Evolutionary conservation across 192 early-diverging fungal species (phyloP).

Genomic region (Rhizophagus clarus): DNA sequence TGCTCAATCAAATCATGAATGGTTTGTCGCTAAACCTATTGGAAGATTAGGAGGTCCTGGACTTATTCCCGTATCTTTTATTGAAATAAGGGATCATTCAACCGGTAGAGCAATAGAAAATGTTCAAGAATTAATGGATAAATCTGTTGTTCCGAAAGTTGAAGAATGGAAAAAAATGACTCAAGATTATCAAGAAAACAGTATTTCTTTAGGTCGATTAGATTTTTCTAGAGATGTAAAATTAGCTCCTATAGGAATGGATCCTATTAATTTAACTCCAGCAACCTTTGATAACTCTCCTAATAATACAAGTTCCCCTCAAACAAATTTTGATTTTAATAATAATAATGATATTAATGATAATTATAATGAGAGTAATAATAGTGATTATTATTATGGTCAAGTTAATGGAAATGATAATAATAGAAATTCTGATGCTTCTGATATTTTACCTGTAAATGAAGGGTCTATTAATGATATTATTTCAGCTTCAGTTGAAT

Average conservation of each 20-base stretch:
- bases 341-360: not conserved
- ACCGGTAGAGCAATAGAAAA: constrained; percentile 66
- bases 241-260: not conserved
- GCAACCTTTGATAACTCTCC: constrained; percentile 1
- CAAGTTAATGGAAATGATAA: not conserved
- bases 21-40: constrained; percentile 77
- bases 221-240: constrained; percentile 36
- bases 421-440: constrained; percentile 46
- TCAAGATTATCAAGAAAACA: constrained; percentile 58
- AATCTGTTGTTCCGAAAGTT: constrained; percentile 64
- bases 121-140: constrained; percentile 65
- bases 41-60: constrained; percentile 65
- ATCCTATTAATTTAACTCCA: not conserved
- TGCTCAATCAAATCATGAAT: constrained; percentile 77
- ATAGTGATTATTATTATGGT: not conserved
- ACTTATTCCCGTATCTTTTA: constrained; percentile 74
- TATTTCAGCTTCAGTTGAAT: constrained; percentile 61
- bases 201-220: constrained; percentile 48
- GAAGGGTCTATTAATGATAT: constrained; percentile 29
- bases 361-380: not conserved
- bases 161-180: constrained; percentile 68
- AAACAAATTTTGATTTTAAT: too few relatives aligned
- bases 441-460: constrained; percentile 27
- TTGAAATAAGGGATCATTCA: constrained; percentile 70
- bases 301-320: not conserved